Percentiles rank a stretch among this genome's conserved stretches.
Evolutionary conservation across 2,329 filamentous ascomycete species (phyloP).

Genomic region (Zasmidium angulare): DNA sequence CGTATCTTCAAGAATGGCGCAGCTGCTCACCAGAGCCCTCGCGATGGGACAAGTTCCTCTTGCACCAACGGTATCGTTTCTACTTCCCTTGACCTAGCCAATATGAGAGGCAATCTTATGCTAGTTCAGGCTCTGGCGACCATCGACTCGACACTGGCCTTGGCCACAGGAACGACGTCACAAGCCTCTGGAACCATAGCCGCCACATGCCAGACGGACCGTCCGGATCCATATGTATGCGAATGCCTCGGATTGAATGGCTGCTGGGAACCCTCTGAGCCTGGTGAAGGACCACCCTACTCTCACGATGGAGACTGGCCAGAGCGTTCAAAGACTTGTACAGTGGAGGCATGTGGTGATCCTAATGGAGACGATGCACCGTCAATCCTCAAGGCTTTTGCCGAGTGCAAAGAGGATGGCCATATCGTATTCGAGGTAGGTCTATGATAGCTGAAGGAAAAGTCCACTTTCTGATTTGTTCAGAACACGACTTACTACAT

Average conservation of each 20-base stretch:
- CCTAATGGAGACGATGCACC: constrained; percentile 49
- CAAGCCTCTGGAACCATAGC: neutral
- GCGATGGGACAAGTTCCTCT: neutral
- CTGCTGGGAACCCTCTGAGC: constrained; percentile 26
- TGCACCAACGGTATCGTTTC: neutral
- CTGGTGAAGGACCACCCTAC: constrained; percentile 23
- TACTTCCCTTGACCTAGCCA: neutral
- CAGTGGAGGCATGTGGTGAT: constrained; percentile 19
- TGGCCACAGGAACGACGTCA: neutral
- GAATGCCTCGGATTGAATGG: constrained; percentile 27
- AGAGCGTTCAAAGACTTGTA: constrained; percentile 24
- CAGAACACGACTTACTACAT: constrained; percentile 45
- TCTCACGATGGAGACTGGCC: constrained; percentile 24
- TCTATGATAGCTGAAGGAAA: neutral
- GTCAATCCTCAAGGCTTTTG: constrained; percentile 53
- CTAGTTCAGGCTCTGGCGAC: neutral
- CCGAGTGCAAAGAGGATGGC: constrained; percentile 51
- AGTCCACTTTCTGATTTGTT: neutral
- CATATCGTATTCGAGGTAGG: constrained; percentile 48
- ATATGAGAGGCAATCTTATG: neutral
- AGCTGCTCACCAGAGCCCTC: neutral
- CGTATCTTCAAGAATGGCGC: neutral
- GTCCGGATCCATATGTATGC: constrained; percentile 28
- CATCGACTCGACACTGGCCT: neutral
- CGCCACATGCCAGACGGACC: constrained; percentile 20